Evolutionary conservation across 2,329 filamentous ascomycete species (phyloP), one percentile per base, ranked within the genome.

Genomic region (Arthrobotrys musiformis): DNA sequence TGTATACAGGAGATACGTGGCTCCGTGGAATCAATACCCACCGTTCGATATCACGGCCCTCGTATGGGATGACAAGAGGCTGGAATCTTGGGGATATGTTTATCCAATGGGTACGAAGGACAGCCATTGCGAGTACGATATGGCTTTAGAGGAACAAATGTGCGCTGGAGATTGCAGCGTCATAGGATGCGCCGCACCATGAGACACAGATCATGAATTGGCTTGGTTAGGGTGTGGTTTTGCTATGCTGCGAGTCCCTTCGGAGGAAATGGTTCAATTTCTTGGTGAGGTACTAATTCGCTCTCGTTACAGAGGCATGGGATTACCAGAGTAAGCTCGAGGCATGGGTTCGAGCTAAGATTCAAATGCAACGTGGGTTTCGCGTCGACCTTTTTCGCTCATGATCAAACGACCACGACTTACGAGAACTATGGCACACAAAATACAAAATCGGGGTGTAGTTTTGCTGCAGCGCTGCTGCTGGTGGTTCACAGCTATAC

Each of bases 1-100:
- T 1, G 50, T 60, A 46, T 77, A 77, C 19, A 22, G 26, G 28
- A 17, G 37, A 13, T 28, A 35, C 4, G 19, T 48, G 13, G 50
- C 60, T 1, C 73, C 73, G 22, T 77, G 73, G 73, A 67, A 70
- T 11, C 73, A 77, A 61, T 19, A 6, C 22, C 7, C 33, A 37
- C 26, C 24, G 9, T 77, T 77, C 26, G 60, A 77, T 33, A 35
- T 77, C 8, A 26, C 52, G 4, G 66, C 66, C 2, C 26, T 62
- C 0, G 28, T 70, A 7, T 77, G 66, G 66, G 73, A 77, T 17
- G 66, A 77, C 30, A 52, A 70, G 0, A 60, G 73, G 30, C 26
- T 77, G 5, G 26, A 37, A 22, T 42, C 60, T 15, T 77, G 73
- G 73, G 73, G 73, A 0, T 77, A 77, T 22, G 64, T 44, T 24